Evolutionary conservation across 169 alveolate species (phyloP).

Genomic region (Neospora caninum): DNA sequence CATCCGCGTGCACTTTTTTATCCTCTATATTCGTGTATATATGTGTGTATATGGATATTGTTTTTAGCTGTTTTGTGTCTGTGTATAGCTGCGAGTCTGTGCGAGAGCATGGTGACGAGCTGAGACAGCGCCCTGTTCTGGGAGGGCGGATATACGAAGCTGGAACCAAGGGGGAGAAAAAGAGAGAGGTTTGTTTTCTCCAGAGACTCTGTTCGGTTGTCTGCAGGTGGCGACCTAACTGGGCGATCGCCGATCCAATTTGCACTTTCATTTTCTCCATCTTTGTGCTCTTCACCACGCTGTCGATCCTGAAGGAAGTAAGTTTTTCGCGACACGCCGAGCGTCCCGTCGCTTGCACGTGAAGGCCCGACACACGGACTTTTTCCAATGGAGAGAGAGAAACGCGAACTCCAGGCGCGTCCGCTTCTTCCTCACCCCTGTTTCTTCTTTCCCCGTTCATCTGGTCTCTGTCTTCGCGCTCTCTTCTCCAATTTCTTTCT

Average conservation of each 20-base stretch:
- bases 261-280: constrained; percentile 94
- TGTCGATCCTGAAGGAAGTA: constrained; percentile 91
- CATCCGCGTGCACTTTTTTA: no score
- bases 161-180: no score
- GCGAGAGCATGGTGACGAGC: not conserved
- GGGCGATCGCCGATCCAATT: constrained; percentile 93
- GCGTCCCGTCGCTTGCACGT: not conserved
- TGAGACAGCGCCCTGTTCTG: not conserved
- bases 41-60: no score
- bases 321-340: not conserved
- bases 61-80: no score
- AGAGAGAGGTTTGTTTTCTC: not conserved
- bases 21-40: no score
- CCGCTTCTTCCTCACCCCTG: not conserved
- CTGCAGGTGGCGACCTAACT: constrained; percentile 79
- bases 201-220: not conserved
- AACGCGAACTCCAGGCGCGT: not conserved
- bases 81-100: not conserved
- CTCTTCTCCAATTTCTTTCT: not conserved
- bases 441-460: not conserved
- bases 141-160: not conserved
- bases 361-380: not conserved
- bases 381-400: not conserved
- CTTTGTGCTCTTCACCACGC: constrained; percentile 92
- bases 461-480: not conserved